Conservation (phyloP, 1,284 basidiomycete genomes). For the Mycena sp. region DNA sequence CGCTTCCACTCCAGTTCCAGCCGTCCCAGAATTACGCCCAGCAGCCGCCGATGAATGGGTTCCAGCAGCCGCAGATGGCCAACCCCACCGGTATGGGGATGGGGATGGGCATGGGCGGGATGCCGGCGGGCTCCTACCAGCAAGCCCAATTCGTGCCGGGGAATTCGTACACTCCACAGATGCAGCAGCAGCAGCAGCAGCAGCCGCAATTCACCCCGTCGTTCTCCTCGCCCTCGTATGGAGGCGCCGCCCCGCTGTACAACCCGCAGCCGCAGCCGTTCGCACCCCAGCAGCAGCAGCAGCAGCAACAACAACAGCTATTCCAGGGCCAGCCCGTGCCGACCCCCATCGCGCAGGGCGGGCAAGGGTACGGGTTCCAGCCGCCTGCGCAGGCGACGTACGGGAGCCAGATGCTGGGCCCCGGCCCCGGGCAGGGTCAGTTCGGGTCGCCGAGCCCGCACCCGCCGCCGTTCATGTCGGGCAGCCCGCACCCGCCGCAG, state of each 20-base stretch:
- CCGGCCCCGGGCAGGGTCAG: too few relatives aligned
- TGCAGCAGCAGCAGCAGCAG: constrained; percentile 22
- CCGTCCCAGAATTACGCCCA: constrained; percentile 19
- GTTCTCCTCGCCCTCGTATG: constrained; percentile 5
- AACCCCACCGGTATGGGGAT: not conserved
- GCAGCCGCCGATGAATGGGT: constrained; percentile 23
- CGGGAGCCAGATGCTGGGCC: constrained; percentile 20
- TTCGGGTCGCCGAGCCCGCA: constrained; percentile 21
- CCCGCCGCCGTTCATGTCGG: constrained; percentile 11
- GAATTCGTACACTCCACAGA: constrained; percentile 2
- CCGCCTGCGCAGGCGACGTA: constrained; percentile 10
- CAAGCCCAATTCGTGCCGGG: constrained; percentile 13
- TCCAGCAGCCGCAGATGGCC: constrained; percentile 28
- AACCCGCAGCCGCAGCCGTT: constrained; percentile 30
- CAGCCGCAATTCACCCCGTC: constrained; percentile 15
- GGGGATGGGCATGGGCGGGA: constrained; percentile 13
- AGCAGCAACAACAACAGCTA: constrained; percentile 10
- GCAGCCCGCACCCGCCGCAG: not conserved
- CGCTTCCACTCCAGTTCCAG: constrained; percentile 28
- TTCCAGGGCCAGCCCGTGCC: constrained; percentile 14
- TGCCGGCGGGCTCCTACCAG: constrained; percentile 16
- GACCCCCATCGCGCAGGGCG: constrained; percentile 5
- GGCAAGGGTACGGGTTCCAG: constrained; percentile 14
- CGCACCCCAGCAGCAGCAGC: constrained; percentile 12
- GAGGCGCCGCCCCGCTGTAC: constrained; percentile 12